Evolutionary conservation across 2,329 filamentous ascomycete species (phyloP), one percentile per base, ranked within the genome.

Genomic region (Sordariomycetes sp.): DNA sequence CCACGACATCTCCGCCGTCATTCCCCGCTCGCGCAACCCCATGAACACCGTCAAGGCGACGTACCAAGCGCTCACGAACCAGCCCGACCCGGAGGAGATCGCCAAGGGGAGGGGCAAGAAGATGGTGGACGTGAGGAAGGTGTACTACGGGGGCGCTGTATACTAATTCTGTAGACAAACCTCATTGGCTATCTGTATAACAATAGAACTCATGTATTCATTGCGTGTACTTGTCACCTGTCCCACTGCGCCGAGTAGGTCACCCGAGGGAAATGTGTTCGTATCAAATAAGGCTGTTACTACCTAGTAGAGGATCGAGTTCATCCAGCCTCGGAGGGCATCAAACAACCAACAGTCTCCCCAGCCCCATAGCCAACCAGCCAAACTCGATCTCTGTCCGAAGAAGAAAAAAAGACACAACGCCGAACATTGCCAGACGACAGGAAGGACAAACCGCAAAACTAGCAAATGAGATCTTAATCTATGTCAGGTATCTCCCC

Each of bases 31-130:
- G 62, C 84, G 92, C 67, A 97, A 96, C 79, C 90, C 91, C 65
- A 96, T 97, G 91, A 99, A 99, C 78, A 90, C 92, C 20, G 88
- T 96, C 74, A 97, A 97, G 77, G 94, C 94, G 16, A 82, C 90
- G 48, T 89, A 89, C 73, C 72, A 93, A 71, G 93, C 92, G 5
- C 78, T 99, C 62, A 82, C 83, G 71, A 88, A 79, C 76, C 94
- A 99, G 76, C 83, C 83, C 61, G 79, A 96, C 68, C 94, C 94
- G 34, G 90, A 97, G 70, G 86, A 93, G 69, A 87, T 99, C 68
- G 94, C 94, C 59, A 81, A 89, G 55, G 93, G 90, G 57, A 78
- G 92, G 63, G 93, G 94, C 61, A 93, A 89, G 82, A 99, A 99
- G 81, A 71, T 99, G 68, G 91, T 99, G 37, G 94, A 99, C 76